Evolutionary conservation across 495 filamentous ascomycete species (phyloP).

Genomic region (Penicillium ucsense): DNA sequence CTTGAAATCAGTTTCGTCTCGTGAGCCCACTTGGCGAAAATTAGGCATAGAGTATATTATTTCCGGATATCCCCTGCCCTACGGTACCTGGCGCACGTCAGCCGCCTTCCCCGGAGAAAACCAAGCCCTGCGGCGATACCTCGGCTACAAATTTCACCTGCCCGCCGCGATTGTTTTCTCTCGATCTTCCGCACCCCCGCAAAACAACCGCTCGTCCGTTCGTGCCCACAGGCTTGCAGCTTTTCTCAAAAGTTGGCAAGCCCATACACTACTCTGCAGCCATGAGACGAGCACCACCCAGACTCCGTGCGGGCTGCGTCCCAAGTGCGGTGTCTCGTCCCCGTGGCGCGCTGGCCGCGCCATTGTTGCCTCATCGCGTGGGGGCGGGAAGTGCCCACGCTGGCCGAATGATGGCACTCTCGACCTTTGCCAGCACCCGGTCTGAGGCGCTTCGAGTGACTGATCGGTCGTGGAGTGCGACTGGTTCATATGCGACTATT

Average conservation of each 20-base stretch:
- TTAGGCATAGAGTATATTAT: too few species aligned
- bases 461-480: background rate
- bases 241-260: background rate
- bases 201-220: background rate
- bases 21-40: too few species aligned
- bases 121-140: constrained; percentile 15
- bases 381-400: constrained; percentile 5
- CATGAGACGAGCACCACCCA: constrained; percentile 28
- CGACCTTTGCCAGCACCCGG: background rate
- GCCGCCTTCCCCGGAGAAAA: constrained; percentile 9
- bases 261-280: constrained; percentile 2
- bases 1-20: too few species aligned
- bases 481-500: background rate
- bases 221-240: too few species aligned
- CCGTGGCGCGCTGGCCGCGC: constrained; percentile 10
- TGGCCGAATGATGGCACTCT: constrained; percentile 1
- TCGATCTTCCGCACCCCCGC: background rate
- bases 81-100: background rate
- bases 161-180: background rate
- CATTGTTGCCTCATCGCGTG: constrained; percentile 8
- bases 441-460: too few species aligned
- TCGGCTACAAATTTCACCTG: constrained; percentile 17
- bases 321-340: constrained; percentile 22
- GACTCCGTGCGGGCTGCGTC: constrained; percentile 25
- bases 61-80: too few species aligned